A percentile compares a stretch with the other conserved stretches of the same genome.
Conservation (phyloP, 805 yeast genomes). For the Saturnispora serradocipensis region DNA sequence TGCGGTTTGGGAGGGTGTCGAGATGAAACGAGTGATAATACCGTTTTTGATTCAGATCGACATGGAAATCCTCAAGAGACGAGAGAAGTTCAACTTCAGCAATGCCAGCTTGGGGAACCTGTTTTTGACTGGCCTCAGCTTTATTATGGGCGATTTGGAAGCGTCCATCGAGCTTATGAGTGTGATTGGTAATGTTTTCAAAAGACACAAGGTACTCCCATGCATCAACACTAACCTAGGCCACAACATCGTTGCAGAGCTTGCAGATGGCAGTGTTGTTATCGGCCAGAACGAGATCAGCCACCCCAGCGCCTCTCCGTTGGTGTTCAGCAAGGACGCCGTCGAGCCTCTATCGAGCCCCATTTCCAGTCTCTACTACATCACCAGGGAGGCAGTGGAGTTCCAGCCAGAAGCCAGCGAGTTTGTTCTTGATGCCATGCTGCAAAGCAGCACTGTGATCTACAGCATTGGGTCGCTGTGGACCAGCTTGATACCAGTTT, state of each 20-base stretch:
- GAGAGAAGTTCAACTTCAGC: constrained; percentile 61
- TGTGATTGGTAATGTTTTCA: constrained; percentile 52
- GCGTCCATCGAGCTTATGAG: constrained; percentile 62
- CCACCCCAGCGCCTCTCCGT: constrained; percentile 66
- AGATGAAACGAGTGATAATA: constrained; percentile 60
- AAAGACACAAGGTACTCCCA: constrained; percentile 53
- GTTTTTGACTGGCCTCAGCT: constrained; percentile 70
- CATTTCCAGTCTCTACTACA: constrained; percentile 62
- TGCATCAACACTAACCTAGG: constrained; percentile 79
- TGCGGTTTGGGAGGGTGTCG: constrained; percentile 52
- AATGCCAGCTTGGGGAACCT: constrained; percentile 81
- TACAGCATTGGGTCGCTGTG: constrained; percentile 83
- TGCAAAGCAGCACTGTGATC: constrained; percentile 45
- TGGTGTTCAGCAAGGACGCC: constrained; percentile 57
- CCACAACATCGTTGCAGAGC: constrained; percentile 73
- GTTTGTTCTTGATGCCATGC: constrained; percentile 44
- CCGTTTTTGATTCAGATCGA: constrained; percentile 74
- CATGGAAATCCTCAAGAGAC: constrained; percentile 62
- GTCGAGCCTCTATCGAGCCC: constrained; percentile 64
- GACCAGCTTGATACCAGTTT: constrained; percentile 78
- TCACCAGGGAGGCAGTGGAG: constrained; percentile 83
- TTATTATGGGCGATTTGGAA: constrained; percentile 78
- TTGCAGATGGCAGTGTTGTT: constrained; percentile 60
- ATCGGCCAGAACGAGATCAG: constrained; percentile 93
- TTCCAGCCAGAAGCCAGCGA: constrained; percentile 66